These are phyloP conservation scores for Xylaria sp. DNA, from an alignment of 2,329 filamentous ascomycete species.

Conservation along the genomic window DNA sequence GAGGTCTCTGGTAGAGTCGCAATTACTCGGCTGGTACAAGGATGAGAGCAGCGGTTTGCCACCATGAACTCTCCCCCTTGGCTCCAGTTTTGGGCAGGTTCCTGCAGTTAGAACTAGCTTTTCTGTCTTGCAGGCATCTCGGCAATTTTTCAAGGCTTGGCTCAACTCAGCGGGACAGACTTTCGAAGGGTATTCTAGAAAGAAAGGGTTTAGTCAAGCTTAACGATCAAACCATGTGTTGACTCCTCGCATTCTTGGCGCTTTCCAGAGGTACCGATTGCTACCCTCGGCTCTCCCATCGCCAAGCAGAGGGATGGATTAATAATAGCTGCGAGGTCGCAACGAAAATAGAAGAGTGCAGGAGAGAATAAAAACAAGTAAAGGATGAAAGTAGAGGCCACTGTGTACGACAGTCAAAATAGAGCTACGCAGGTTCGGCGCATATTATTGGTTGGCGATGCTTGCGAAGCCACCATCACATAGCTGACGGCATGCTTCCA, in stretches of 20 bases:
- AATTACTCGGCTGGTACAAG: background rate
- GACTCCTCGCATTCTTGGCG: background rate
- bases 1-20: background rate
- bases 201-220: background rate
- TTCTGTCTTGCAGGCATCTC: background rate
- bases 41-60: background rate
- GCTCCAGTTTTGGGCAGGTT: too few species aligned
- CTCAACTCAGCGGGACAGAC: background rate
- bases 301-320: background rate
- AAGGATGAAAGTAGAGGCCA: background rate
- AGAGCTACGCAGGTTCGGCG: background rate
- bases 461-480: background rate
- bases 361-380: background rate
- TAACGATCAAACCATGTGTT: background rate
- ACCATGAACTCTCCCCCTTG: background rate
- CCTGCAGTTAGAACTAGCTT: background rate
- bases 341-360: background rate
- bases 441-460: background rate
- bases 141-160: background rate
- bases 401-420: background rate
- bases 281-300: background rate
- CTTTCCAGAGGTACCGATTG: background rate
- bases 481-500: constrained; percentile 20
- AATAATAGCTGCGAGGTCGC: too few species aligned
- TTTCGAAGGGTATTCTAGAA: background rate